Evolutionary conservation across 1,284 basidiomycete genomes (phyloP).

Genomic region (Meripilus lineatus): DNA sequence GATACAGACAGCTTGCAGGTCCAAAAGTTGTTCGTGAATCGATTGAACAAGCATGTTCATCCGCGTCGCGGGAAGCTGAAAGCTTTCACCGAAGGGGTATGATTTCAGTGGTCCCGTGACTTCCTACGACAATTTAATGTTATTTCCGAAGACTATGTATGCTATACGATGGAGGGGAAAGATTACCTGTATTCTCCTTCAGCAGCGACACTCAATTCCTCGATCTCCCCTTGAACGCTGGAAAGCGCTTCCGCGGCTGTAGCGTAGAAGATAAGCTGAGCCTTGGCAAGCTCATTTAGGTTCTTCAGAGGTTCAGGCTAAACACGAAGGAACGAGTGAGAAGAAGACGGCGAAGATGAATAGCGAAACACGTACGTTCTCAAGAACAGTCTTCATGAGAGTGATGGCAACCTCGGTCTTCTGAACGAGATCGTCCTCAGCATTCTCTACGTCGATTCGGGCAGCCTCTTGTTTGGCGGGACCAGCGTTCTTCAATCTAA

Average conservation of each 20-base stretch:
- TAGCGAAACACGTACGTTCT: slow-evolving; percentile 64
- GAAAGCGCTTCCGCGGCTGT: slow-evolving; percentile 83
- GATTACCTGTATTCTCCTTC: slow-evolving; percentile 86
- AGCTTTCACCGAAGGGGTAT: too few relatives aligned
- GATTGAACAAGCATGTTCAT: too few relatives aligned
- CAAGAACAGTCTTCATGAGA: slow-evolving; percentile 96
- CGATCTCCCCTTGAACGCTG: slow-evolving; percentile 82
- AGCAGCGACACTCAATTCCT: slow-evolving; percentile 84
- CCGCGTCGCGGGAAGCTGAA: too few relatives aligned
- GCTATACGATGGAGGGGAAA: slow-evolving; percentile 1
- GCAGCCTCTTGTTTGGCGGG: slow-evolving; percentile 85
- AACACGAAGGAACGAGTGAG: slow-evolving; percentile 4
- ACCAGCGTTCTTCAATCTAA: slow-evolving; percentile 70
- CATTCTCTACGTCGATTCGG: slow-evolving; percentile 87
- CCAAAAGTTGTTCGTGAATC: too few relatives aligned
- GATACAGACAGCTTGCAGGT: too few relatives aligned
- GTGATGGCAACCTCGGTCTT: slow-evolving; percentile 98
- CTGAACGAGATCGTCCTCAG: slow-evolving; percentile 93
- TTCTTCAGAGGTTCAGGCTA: slow-evolving; percentile 96
- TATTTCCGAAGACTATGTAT: not conserved
- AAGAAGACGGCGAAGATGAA: not conserved
- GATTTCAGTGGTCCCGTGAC: slow-evolving; percentile 74
- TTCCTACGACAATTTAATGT: slow-evolving; percentile 42
- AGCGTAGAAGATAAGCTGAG: slow-evolving; percentile 83
- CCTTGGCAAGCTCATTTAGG: slow-evolving; percentile 88